A percentile compares a stretch with the other conserved stretches of the same genome.
These are phyloP conservation scores for Tuber calosporum DNA, from an alignment of 495 filamentous ascomycete genomes.

Conservation along the genomic window DNA sequence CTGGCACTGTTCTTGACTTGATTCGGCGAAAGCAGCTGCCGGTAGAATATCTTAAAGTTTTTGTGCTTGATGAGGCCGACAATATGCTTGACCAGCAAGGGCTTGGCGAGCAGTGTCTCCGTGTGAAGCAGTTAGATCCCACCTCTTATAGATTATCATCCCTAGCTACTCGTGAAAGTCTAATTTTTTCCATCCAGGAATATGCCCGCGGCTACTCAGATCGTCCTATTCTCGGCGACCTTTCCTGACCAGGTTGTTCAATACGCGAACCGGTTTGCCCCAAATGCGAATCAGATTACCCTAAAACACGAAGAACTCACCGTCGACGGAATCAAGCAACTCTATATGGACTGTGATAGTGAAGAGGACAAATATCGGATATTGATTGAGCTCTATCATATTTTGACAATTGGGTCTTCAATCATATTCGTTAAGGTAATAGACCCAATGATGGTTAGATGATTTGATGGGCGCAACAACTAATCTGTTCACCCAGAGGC, in stretches of 20 bases:
- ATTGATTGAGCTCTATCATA: slow-evolving; percentile 83
- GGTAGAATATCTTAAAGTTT: slow-evolving; percentile 58
- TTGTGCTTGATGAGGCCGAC: slow-evolving; percentile 89
- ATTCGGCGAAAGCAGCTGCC: slow-evolving; percentile 65
- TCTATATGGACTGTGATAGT: slow-evolving; percentile 82
- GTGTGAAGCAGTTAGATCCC: slow-evolving; percentile 67
- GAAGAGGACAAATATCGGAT: slow-evolving; percentile 79
- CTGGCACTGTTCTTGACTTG: slow-evolving; percentile 83
- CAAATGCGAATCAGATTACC: slow-evolving; percentile 77
- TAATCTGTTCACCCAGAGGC: slow-evolving; percentile 50
- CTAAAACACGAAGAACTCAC: slow-evolving; percentile 85
- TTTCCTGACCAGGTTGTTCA: slow-evolving; percentile 76
- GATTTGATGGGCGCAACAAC: slow-evolving; percentile 31
- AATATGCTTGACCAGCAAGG: slow-evolving; percentile 96
- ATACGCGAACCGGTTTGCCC: slow-evolving; percentile 74
- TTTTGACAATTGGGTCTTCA: slow-evolving; percentile 90
- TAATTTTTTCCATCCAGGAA: slow-evolving; percentile 5
- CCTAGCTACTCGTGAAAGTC: slow-evolving; percentile 1
- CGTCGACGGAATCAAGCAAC: slow-evolving; percentile 91
- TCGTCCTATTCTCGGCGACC: slow-evolving; percentile 92
- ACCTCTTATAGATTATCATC: neutral
- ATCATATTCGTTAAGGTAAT: slow-evolving; percentile 93
- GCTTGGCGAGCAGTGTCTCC: slow-evolving; percentile 84
- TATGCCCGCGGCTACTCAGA: slow-evolving; percentile 53
- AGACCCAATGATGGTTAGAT: slow-evolving; percentile 12